phyloP scores from a whole-genome alignment of 1,139 yeast genomes.

The Pichia sp. region DNA sequence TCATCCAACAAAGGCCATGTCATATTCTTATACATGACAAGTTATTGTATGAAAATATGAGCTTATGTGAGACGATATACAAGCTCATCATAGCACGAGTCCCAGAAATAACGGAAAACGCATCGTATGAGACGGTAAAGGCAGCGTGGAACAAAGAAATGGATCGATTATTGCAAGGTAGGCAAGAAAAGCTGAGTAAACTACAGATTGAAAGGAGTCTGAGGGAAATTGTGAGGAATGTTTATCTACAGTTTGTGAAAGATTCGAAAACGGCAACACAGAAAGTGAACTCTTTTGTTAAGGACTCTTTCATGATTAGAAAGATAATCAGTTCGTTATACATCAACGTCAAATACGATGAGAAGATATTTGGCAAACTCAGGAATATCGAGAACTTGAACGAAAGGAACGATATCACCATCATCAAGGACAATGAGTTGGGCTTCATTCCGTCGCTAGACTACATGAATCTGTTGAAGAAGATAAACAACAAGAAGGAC shows the following conservation, averaged over 20 bases:
- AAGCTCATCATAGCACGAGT: background rate
- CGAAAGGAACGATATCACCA: conserved; percentile 19
- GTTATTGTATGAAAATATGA: conserved; percentile 20
- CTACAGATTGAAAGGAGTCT: conserved; percentile 9
- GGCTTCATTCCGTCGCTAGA: conserved; percentile 20
- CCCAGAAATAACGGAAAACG: background rate
- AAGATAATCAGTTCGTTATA: conserved; percentile 8
- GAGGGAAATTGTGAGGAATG: conserved; percentile 15
- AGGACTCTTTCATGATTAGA: conserved; percentile 13
- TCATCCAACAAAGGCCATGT: conserved; percentile 21
- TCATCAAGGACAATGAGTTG: conserved; percentile 23
- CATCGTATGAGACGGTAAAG: background rate
- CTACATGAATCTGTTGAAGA: conserved; percentile 13
- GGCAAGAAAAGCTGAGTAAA: conserved; percentile 2
- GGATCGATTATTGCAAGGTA: background rate
- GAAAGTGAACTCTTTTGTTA: conserved; percentile 8
- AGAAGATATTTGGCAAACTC: conserved; percentile 15
- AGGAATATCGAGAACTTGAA: conserved; percentile 21
- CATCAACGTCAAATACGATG: conserved; percentile 11
- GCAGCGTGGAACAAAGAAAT: conserved; percentile 14
- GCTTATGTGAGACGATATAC: conserved; percentile 18
- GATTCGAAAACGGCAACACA: background rate
- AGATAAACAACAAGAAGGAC: conserved; percentile 2
- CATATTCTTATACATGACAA: conserved; percentile 29
- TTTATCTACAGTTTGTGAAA: conserved; percentile 14